Base-by-base conservation (phyloP, 225 moss, liverwort and hornwort genomes). In the Anthoceros angustus region DNA sequence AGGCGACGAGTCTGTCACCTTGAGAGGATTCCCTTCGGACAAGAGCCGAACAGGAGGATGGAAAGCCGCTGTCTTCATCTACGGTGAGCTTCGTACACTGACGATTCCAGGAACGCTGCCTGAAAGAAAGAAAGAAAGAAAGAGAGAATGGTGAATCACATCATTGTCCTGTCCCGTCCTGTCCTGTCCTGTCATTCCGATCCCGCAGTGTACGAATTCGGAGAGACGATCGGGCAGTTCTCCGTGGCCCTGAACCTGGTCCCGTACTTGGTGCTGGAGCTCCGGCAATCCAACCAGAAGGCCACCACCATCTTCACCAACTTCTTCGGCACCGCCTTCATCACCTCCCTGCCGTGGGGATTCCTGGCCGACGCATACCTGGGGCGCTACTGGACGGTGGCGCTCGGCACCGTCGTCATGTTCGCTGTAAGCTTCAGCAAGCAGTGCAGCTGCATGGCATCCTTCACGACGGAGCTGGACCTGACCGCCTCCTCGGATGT, bases 341-440 rank as follows among this genome's bases (percentile, higher is more conserved):
- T 84, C 7, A 39, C 78, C 8, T 80, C 87, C 39, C 63, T 91
- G 15, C 1, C 74, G 14, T 75, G 84, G 49, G 86, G 87, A 2
- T 83, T 87, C 69, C 10, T 87, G 4, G 80, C 91, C 0, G 91
- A 91, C 62, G 70, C 82, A 2, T 80, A 75, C 41, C 38, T 83
- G 23, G 91, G 91, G 50, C 69, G 77, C 11, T 91, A 65, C 75
- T 72, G 72, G 71, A 86, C 86, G 0, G 79, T 87, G 62, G 68
- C 23, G 3, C 68, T 23, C 9, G 82, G 82, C 26, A 63, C 75
- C 0, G 8, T 75, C 7, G 68, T 80, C 43, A 80, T 74, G 70
- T 32, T 68, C 50, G 32, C 64, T 79, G 87, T 91, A 73, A 43
- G 64, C 16, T 14, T 9, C 32, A 4, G 32, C 32, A 32, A 32